phyloP scores from a whole-genome alignment of 768 basidiomycete species.

The Leccinum obscurum region DNA sequence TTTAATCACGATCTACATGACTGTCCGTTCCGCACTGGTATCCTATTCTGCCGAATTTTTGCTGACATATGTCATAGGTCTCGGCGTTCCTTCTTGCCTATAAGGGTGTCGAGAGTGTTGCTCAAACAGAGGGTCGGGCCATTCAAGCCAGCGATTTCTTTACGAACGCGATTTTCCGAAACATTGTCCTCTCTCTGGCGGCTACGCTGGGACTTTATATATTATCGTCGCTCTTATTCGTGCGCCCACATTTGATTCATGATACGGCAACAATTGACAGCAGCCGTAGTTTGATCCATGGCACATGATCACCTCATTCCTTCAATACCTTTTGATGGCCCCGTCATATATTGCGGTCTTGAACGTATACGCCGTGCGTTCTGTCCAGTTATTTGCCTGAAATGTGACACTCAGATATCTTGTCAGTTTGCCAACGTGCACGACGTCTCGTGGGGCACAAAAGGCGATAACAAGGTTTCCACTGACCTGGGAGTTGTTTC shows the following conservation, averaged over 20 bases:
- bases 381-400: not conserved
- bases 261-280: not conserved
- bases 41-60: conserved; percentile 2
- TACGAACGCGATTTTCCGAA: conserved; percentile 76
- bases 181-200: conserved; percentile 81
- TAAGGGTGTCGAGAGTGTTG: conserved; percentile 70
- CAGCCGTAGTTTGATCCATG: conserved; percentile 84
- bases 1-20: conserved; percentile 95
- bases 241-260: conserved; percentile 42
- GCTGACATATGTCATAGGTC: conserved; percentile 42
- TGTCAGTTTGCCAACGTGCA: conserved; percentile 80
- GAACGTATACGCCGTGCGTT: conserved; percentile 78
- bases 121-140: conserved; percentile 42
- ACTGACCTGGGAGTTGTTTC: conserved; percentile 86
- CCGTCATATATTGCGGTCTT: conserved; percentile 93
- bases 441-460: conserved; percentile 95
- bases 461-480: conserved; percentile 85
- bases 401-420: conserved; percentile 1
- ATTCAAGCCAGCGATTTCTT: conserved; percentile 64
- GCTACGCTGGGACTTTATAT: conserved; percentile 93
- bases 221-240: conserved; percentile 78
- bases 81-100: conserved; percentile 81
- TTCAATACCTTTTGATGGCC: conserved; percentile 90
- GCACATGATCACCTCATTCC: conserved; percentile 97
- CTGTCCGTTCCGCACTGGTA: conserved; percentile 46